phyloP scores from a whole-genome alignment of 176 grass and related monocot genomes.

The Paspalum vaginatum region DNA sequence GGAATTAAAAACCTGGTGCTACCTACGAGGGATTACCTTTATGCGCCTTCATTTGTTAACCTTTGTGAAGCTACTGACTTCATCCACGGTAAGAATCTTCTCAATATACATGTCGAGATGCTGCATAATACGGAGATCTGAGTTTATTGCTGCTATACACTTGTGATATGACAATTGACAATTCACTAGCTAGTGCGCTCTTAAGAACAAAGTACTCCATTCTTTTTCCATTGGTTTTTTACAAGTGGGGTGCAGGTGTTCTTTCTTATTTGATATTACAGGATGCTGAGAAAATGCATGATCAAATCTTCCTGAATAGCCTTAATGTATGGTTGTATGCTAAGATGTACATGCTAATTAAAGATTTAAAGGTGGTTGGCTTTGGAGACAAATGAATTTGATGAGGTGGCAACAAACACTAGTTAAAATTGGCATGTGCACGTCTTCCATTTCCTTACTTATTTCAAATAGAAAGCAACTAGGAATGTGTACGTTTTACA shows the following conservation, averaged over 20 bases:
- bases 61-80: slow-evolving; percentile 86
- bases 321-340: not conserved
- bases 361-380: not conserved
- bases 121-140: not conserved
- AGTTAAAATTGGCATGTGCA: not conserved
- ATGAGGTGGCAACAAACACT: not conserved
- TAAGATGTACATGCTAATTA: not conserved
- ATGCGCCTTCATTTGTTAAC: slow-evolving; percentile 79
- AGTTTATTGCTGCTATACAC: not conserved
- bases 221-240: not conserved
- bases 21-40: slow-evolving; percentile 98
- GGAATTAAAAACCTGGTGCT: slow-evolving; percentile 86
- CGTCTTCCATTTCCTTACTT: not conserved
- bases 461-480: not conserved
- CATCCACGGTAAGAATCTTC: slow-evolving; percentile 74
- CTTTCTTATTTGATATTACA: not conserved
- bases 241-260: not conserved
- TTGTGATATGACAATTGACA: not conserved
- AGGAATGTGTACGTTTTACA: not conserved
- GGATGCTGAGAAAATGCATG: not conserved
- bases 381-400: not conserved
- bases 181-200: not conserved
- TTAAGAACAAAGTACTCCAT: not conserved
- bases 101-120: not conserved
- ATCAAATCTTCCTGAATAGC: not conserved